Percentiles rank a stretch among this genome's conserved stretches.
Conservation (phyloP, 1,284 basidiomycete species). For the Tilletia setariae region DNA sequence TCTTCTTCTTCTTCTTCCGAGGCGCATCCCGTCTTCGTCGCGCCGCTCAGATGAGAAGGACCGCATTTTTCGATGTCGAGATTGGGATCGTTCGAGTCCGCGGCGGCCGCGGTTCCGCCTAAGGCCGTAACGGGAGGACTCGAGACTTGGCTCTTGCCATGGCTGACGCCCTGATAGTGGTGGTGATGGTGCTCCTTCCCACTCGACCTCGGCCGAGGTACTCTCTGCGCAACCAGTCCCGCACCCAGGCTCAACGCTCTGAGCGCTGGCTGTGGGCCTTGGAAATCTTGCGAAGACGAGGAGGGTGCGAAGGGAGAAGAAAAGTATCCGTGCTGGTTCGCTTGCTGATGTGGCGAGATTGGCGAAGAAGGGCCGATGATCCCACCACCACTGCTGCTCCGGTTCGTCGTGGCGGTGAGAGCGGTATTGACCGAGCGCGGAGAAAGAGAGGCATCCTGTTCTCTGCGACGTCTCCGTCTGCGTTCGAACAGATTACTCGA, state of each 20-base stretch:
- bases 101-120: too few relatives aligned
- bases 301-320: too few relatives aligned
- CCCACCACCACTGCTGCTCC: too few relatives aligned
- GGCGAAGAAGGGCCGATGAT: not conserved
- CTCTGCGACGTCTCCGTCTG: not conserved
- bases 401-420: not conserved
- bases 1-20: conserved; percentile 23
- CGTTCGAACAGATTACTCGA: not conserved
- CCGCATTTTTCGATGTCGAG: not conserved
- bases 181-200: too few relatives aligned
- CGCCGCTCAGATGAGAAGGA: not conserved
- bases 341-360: not conserved
- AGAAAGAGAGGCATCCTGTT: not conserved
- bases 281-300: too few relatives aligned
- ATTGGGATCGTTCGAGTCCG: not conserved
- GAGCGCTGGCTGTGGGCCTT: not conserved
- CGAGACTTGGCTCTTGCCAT: too few relatives aligned
- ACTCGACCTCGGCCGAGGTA: not conserved
- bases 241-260: not conserved
- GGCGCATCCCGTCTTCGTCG: too few relatives aligned
- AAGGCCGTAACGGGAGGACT: too few relatives aligned
- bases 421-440: not conserved
- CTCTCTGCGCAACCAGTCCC: not conserved
- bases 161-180: too few relatives aligned
- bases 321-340: too few relatives aligned